These are phyloP conservation scores for Lepidopterella palustris DNA, from an alignment of 495 filamentous ascomycete genomes.

Conservation along the genomic window DNA sequence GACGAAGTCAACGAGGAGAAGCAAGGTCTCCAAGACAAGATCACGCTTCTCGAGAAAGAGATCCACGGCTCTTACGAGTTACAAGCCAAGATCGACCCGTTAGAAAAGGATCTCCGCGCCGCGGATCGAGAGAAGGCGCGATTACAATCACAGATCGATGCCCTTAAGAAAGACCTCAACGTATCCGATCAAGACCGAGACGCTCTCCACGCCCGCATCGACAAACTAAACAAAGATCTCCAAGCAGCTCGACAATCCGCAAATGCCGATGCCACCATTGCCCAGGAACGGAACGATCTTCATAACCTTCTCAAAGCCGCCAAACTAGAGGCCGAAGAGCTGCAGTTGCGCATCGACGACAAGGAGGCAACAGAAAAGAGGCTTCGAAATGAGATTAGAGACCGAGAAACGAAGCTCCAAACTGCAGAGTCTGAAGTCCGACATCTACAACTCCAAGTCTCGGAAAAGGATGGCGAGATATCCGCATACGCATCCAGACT, in stretches of 20 bases:
- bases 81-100: slow-evolving; percentile 15
- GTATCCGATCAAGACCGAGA: slow-evolving; percentile 30
- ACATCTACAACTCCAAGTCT: slow-evolving; percentile 19
- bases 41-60: slow-evolving; percentile 51
- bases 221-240: slow-evolving; percentile 37
- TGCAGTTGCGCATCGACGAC: slow-evolving; percentile 41
- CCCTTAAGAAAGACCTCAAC: slow-evolving; percentile 30
- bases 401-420: slow-evolving; percentile 15
- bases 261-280: slow-evolving; percentile 36
- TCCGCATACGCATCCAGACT: not conserved
- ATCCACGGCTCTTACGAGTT: slow-evolving; percentile 34
- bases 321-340: slow-evolving; percentile 60
- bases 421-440: slow-evolving; percentile 25
- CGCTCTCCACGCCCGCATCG: slow-evolving; percentile 27
- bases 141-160: slow-evolving; percentile 25
- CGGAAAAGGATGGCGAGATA: slow-evolving; percentile 20
- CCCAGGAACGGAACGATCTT: slow-evolving; percentile 59
- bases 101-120: slow-evolving; percentile 29
- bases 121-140: slow-evolving; percentile 24
- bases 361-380: slow-evolving; percentile 28
- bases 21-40: slow-evolving; percentile 47
- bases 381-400: slow-evolving; percentile 13
- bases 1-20: slow-evolving; percentile 38
- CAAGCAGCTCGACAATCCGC: slow-evolving; percentile 26
- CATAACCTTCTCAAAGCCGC: slow-evolving; percentile 59